Conservation (phyloP, 805 yeast genomes). For the Danielozyma ontarioensis region DNA sequence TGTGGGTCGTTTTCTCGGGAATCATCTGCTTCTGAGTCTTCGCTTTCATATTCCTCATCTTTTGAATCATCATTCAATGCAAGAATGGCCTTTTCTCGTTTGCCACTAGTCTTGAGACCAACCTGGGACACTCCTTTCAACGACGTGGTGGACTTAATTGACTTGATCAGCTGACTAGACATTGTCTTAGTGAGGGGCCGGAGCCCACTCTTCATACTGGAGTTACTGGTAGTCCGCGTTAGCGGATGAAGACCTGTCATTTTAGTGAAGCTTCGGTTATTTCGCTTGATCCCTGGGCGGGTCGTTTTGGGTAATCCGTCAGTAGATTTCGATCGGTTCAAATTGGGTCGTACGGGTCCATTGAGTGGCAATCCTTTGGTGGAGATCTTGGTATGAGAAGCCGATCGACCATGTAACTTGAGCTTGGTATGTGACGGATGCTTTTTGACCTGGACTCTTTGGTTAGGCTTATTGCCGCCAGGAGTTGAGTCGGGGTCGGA, state of each 20-base stretch:
- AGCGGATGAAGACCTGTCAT: slow-evolving; percentile 31
- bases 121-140: slow-evolving; percentile 23
- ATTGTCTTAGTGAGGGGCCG: slow-evolving; percentile 13
- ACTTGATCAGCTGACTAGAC: slow-evolving; percentile 16
- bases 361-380: too few species aligned
- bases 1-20: slow-evolving; percentile 1
- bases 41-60: slow-evolving; percentile 27
- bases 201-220: slow-evolving; percentile 11
- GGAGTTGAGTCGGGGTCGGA: too few species aligned
- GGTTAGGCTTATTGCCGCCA: too few species aligned
- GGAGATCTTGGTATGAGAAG: background rate
- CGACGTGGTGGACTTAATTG: slow-evolving; percentile 29
- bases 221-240: slow-evolving; percentile 28
- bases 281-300: slow-evolving; percentile 22
- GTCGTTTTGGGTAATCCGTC: slow-evolving; percentile 29
- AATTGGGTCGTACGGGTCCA: slow-evolving; percentile 28
- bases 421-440: background rate
- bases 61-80: slow-evolving; percentile 30
- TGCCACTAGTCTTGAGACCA: slow-evolving; percentile 33
- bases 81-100: slow-evolving; percentile 35
- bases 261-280: slow-evolving; percentile 34
- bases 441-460: background rate
- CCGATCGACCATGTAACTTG: background rate
- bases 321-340: slow-evolving; percentile 36
- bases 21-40: slow-evolving; percentile 12